Base-by-base conservation (phyloP, 768 basidiomycete genomes). In the Rhizopogon vesiculosus region DNA sequence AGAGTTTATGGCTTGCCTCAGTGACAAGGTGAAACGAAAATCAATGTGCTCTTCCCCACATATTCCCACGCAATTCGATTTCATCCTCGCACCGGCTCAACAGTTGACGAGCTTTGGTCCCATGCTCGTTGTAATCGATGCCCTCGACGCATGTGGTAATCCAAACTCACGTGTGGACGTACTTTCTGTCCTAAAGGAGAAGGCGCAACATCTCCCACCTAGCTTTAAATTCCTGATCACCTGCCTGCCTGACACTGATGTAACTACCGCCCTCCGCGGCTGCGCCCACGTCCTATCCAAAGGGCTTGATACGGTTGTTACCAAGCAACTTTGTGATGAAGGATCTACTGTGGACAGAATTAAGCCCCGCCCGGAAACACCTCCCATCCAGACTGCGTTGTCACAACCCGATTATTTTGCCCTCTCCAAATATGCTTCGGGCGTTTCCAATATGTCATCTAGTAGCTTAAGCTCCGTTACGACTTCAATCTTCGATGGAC, bases 141-240 rank as follows among this genome's bases (percentile, higher is more conserved):
- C 56, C 6, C 42, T 67, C n/a, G 61, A 64, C 38, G 63, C 58
- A 44, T 59, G 58, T 52, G 53, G 53, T 42, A 46, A 59, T 15
- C 31, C 9, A n/a, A 16, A 18, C 25, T 18, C 28, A 12, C 58
- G 57, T 22, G 38, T 33, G 15, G 40, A 19, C 3, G 52, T 66
- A 19, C 62, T 69, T 13, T 5, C 19, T 10, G 35, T 56, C n/a
- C 69, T 76, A 5, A 69, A 74, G 3, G 75, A 69, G 55, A 76
- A 77, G 41, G 65, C 70, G 0, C 69, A 74, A 0, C 71, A 76
- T 41, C 69, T 78, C 31, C 74, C 76, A 0, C 58, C 74, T 29
- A 67, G 74, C 33, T 78, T 76, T 33, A 70, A 64, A 38, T 62
- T 75, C 53, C 45, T 74, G 12, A 44, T 74, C 35, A 74, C 73